These are phyloP conservation scores for Coniochaeta hoffmannii DNA, from an alignment of 2,329 filamentous ascomycete genomes.

Conservation along the genomic window DNA sequence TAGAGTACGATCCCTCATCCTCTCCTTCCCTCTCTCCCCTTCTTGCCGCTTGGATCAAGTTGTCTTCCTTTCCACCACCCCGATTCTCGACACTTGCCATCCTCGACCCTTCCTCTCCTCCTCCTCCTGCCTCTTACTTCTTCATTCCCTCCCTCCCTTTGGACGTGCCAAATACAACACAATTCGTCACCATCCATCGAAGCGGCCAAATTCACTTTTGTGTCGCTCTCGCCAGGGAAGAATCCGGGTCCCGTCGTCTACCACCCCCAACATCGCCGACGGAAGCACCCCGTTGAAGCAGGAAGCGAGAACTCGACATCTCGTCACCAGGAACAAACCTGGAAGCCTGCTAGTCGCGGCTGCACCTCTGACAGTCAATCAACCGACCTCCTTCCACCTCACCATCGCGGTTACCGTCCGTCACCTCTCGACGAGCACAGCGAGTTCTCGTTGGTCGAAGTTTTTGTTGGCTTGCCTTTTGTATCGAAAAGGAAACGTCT, in stretches of 20 bases:
- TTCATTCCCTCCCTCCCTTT: slow-evolving; percentile 7
- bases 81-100: not conserved
- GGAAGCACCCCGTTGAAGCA: not conserved
- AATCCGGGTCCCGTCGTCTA: slow-evolving; percentile 18
- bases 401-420: too few relatives aligned
- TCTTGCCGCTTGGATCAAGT: slow-evolving; percentile 10
- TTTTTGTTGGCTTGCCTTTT: not conserved
- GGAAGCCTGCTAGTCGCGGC: not conserved
- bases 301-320: not conserved
- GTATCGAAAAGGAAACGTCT: not conserved
- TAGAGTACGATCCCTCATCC: not conserved
- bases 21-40: not conserved
- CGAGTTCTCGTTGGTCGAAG: not conserved
- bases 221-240: slow-evolving; percentile 22
- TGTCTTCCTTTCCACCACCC: slow-evolving; percentile 21
- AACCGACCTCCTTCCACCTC: not conserved
- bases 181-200: slow-evolving; percentile 6
- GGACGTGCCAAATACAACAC: slow-evolving; percentile 7
- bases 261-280: slow-evolving; percentile 4
- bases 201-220: slow-evolving; percentile 32
- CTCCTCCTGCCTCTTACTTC: not conserved
- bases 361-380: not conserved
- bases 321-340: not conserved
- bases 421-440: not conserved
- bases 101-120: slow-evolving; percentile 5